Percentiles rank a stretch among this genome's conserved stretches.
phyloP scores from a whole-genome alignment of 441 rosid species.

The Viola pubescens region DNA sequence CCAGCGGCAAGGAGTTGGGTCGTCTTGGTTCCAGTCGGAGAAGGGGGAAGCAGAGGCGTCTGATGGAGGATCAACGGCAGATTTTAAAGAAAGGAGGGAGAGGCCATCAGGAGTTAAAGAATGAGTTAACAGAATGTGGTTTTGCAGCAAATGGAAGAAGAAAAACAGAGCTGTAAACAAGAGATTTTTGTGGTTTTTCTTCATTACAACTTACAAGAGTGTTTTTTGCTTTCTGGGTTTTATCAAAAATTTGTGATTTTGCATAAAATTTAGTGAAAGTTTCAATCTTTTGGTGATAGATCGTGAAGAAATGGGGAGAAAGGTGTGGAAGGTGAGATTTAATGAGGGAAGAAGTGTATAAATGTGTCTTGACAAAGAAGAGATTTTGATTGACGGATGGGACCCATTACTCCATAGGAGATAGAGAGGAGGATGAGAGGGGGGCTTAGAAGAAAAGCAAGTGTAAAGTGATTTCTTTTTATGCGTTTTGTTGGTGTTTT shows the following conservation, averaged over 20 bases:
- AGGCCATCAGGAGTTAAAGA: constrained; percentile 81
- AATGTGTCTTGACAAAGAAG: constrained; percentile 43
- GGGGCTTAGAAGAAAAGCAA: constrained; percentile 41
- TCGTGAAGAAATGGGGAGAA: neutral
- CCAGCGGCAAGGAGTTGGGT: constrained; percentile 74
- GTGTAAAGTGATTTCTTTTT: constrained; percentile 2
- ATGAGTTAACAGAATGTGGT: constrained; percentile 5
- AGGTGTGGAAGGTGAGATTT: constrained; percentile 17
- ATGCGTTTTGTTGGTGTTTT: constrained; percentile 11
- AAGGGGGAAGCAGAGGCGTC: constrained; percentile 42
- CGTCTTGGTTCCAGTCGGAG: constrained; percentile 76
- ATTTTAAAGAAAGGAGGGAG: constrained; percentile 76
- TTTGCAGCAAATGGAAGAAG: constrained; percentile 10
- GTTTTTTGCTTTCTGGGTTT: neutral
- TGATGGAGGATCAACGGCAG: constrained; percentile 54
- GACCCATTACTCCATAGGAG: constrained; percentile 39
- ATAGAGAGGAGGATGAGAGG: neutral
- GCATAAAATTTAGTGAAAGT: neutral
- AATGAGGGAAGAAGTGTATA: constrained; percentile 21
- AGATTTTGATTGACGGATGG: constrained; percentile 42
- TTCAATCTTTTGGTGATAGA: neutral
- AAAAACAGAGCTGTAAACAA: constrained; percentile 9
- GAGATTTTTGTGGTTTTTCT: constrained; percentile 4
- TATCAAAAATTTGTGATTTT: neutral
- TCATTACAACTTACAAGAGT: constrained; percentile 11